A percentile compares a stretch with the other conserved stretches of the same genome.
These are phyloP conservation scores for Cymbomonas tetramitiformis DNA, from an alignment of 139 green algal species.

Conservation along the genomic window DNA sequence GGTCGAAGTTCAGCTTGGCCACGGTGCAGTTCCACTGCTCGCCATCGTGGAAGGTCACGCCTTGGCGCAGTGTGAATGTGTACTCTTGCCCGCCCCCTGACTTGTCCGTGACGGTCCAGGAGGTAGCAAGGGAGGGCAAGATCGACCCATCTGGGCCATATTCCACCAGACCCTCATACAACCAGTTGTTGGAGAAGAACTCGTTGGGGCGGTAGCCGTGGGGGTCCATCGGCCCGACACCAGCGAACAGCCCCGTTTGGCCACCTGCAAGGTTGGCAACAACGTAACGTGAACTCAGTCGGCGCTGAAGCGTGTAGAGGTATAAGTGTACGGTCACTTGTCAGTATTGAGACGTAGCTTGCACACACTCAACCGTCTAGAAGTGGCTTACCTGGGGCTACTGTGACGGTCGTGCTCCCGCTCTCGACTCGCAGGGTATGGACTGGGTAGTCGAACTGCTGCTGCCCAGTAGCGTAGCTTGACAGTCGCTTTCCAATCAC, in stretches of 20 bases:
- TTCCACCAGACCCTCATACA: slow-evolving; percentile 14
- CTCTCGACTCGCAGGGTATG: background rate
- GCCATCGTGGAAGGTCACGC: slow-evolving; percentile 18
- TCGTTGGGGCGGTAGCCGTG: slow-evolving; percentile 15
- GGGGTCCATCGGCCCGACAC: slow-evolving; percentile 7
- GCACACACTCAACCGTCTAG: no score
- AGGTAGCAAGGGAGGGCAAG: slow-evolving; percentile 7
- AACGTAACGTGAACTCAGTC: no score
- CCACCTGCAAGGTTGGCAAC: no score
- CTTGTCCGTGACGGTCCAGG: slow-evolving; percentile 9
- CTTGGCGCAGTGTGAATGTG: slow-evolving; percentile 11
- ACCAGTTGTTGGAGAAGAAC: slow-evolving; percentile 21
- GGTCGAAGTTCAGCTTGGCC: slow-evolving; percentile 19
- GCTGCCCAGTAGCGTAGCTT: slow-evolving; percentile 2
- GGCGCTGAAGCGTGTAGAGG: no score
- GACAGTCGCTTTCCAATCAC: slow-evolving; percentile 4
- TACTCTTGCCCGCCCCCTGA: slow-evolving; percentile 1
- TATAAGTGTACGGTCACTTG: no score
- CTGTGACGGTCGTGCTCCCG: slow-evolving; percentile 4
- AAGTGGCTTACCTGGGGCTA: background rate
- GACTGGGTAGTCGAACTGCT: slow-evolving; percentile 17
- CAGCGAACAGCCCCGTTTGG: slow-evolving; percentile 11
- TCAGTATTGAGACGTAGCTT: no score
- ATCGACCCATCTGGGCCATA: slow-evolving; percentile 8
- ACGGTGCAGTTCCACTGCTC: slow-evolving; percentile 11